phyloP scores from a whole-genome alignment of 441 rosid species.

The Brassica balearica region DNA sequence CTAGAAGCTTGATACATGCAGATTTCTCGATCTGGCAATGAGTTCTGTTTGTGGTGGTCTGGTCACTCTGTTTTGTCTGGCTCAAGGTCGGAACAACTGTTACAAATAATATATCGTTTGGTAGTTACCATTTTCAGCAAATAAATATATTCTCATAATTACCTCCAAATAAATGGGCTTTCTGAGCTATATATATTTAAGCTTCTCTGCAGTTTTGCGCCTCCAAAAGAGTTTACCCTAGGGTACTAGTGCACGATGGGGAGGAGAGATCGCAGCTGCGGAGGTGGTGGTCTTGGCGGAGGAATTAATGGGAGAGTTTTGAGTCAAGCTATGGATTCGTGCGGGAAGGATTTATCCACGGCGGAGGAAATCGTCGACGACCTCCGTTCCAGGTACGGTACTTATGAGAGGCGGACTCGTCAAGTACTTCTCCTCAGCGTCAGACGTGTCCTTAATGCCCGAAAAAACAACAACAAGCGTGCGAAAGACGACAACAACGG shows the following conservation, averaged over 20 bases:
- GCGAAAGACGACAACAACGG: neutral
- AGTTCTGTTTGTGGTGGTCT: no score
- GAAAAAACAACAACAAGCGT: slow-evolving; percentile 19
- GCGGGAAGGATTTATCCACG: slow-evolving; percentile 47
- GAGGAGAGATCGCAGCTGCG: neutral
- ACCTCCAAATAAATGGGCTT: neutral
- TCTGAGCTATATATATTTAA: neutral
- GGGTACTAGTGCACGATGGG: neutral
- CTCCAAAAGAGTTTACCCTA: neutral
- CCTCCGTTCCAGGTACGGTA: slow-evolving; percentile 56
- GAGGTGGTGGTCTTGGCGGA: slow-evolving; percentile 44
- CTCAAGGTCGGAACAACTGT: neutral
- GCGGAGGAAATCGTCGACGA: slow-evolving; percentile 61
- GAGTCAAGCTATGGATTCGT: slow-evolving; percentile 45
- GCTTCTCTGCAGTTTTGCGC: neutral
- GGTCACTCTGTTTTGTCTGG: neutral
- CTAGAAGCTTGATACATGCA: neutral
- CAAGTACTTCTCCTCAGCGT: slow-evolving; percentile 55
- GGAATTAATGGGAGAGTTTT: slow-evolving; percentile 35
- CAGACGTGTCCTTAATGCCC: slow-evolving; percentile 42
- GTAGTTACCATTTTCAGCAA: neutral
- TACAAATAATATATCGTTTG: neutral
- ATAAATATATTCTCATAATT: neutral
- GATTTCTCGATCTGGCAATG: neutral
- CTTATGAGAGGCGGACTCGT: slow-evolving; percentile 53